These are phyloP conservation scores for Agaricales sp. DNA, from an alignment of 1,284 basidiomycete genomes.

Conservation along the genomic window DNA sequence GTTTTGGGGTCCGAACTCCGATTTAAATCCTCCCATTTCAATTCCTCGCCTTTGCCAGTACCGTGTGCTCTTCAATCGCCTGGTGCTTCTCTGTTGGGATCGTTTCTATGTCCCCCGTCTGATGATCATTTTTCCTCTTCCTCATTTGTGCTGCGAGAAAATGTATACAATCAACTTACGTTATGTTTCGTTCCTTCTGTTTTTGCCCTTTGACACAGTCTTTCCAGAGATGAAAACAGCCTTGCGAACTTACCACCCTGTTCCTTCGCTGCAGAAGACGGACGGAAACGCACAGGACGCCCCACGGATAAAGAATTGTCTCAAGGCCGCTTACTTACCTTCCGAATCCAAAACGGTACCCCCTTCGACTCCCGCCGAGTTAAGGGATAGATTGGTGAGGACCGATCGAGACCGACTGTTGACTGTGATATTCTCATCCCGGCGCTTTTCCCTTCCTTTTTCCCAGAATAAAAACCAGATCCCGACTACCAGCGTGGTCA, in stretches of 20 bases:
- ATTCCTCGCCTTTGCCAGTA: too few species aligned
- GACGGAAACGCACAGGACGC: slow-evolving; percentile 81
- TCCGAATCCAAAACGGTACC: slow-evolving; percentile 58
- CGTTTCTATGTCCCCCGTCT: slow-evolving; percentile 11
- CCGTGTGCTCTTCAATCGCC: too few species aligned
- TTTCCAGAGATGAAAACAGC: slow-evolving; percentile 83
- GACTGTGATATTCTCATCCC: slow-evolving; percentile 4
- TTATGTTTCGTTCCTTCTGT: slow-evolving; percentile 9
- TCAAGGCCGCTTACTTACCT: slow-evolving; percentile 67
- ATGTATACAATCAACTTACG: too few species aligned
- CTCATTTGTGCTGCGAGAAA: slow-evolving; percentile 17
- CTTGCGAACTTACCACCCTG: slow-evolving; percentile 36
- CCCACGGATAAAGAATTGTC: slow-evolving; percentile 70
- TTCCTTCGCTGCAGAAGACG: slow-evolving; percentile 74
- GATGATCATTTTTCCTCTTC: slow-evolving; percentile 22
- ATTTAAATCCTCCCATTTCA: too few species aligned
- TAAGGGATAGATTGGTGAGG: not conserved
- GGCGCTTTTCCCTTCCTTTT: slow-evolving; percentile 5
- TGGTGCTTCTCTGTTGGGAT: too few species aligned
- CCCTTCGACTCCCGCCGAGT: slow-evolving; percentile 27
- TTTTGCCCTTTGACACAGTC: slow-evolving; percentile 36
- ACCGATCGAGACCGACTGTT: too few species aligned
- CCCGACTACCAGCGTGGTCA: slow-evolving; percentile 69
- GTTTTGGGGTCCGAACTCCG: too few species aligned
- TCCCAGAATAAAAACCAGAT: slow-evolving; percentile 36